Evolutionary conservation across 345 rosid species (phyloP), one percentile per base, ranked within the genome.

Genomic region (Euphorbia tirucalli): DNA sequence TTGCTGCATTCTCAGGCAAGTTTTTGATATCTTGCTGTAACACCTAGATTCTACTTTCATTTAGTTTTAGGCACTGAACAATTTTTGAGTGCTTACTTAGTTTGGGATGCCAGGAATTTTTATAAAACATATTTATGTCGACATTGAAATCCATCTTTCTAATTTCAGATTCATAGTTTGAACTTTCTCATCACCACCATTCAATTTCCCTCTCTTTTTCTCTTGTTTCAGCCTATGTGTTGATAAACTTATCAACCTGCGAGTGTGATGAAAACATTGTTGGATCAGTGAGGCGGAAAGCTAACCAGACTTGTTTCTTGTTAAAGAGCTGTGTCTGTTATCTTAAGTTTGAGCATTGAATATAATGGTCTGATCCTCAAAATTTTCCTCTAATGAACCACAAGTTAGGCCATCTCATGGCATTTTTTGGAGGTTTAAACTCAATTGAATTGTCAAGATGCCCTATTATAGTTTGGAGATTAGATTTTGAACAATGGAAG

Each of bases 1-100:
- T 95, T 59, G 78, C 78, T 83, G 88, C 93, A 5, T 90, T 95
- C 83, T 87, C 91, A 60, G 90, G 92, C 76, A 61, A 82, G 71
- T 66, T 44, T 68, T 32, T 44, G 25, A 32, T 19, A 16, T 68
- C 48, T 15, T 63, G 19, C 65, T 22, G 14, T 43, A 28, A 18
- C 44, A 18, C 15, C 46, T 66, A 46, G 8, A 9, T 69, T 48
- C 27, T 55, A 4, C 30, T 31, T 11, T 52, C n/a, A 30, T n/a
- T 43, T 22, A 11, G 11, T 24, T 58, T n/a, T n/a, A n/a, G n/a
- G n/a, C n/a, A n/a, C n/a, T n/a, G n/a, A n/a, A n/a, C n/a, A n/a
- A n/a, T n/a, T n/a, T n/a, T n/a, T n/a, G n/a, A n/a, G n/a, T n/a
- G n/a, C n/a, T n/a, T n/a, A n/a, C n/a, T 37, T 10, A 27, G 4